Evolutionary conservation across 139 green algal genomes (phyloP).

Genomic region (Marvania coccoides): DNA sequence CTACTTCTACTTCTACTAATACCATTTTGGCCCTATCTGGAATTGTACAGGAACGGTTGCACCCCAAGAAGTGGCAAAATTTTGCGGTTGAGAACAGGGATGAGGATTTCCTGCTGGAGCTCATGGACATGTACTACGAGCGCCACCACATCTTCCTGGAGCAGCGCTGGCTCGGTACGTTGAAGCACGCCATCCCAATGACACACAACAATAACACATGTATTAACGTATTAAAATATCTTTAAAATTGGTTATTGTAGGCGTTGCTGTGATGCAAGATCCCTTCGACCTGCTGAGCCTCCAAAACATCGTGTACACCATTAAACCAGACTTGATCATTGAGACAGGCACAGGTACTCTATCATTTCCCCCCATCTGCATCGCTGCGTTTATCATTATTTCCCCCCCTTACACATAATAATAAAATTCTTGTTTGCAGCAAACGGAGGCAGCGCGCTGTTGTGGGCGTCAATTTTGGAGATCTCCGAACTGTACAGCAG

Average conservation of each 20-base stretch:
- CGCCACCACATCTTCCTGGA: conserved; percentile 22
- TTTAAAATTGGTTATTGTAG: too few relatives aligned
- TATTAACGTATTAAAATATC: too few relatives aligned
- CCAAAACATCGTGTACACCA: conserved; percentile 24
- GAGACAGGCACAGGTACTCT: conserved; percentile 25
- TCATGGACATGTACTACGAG: conserved; percentile 42
- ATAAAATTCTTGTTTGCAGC: conserved; percentile 34
- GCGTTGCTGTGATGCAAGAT: conserved; percentile 14
- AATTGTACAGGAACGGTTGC: conserved; percentile 16
- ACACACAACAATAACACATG: too few relatives aligned
- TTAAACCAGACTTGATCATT: conserved; percentile 26
- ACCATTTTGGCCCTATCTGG: neutral
- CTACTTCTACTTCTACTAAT: neutral
- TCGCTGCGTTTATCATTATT: too few relatives aligned
- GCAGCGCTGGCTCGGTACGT: conserved; percentile 31
- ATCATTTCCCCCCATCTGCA: too few relatives aligned
- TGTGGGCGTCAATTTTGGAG: conserved; percentile 36
- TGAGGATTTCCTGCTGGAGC: conserved; percentile 22
- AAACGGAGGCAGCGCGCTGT: conserved; percentile 36
- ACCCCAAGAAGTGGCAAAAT: conserved; percentile 3
- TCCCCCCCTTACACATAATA: neutral
- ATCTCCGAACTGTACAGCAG: conserved; percentile 2
- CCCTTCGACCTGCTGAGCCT: conserved; percentile 32
- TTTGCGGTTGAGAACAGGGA: conserved; percentile 8
- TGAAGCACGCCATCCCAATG: too few relatives aligned